Base-by-base conservation (phyloP, 371 early-diverging fungal genomes). In the Haplosporangium sp. region DNA sequence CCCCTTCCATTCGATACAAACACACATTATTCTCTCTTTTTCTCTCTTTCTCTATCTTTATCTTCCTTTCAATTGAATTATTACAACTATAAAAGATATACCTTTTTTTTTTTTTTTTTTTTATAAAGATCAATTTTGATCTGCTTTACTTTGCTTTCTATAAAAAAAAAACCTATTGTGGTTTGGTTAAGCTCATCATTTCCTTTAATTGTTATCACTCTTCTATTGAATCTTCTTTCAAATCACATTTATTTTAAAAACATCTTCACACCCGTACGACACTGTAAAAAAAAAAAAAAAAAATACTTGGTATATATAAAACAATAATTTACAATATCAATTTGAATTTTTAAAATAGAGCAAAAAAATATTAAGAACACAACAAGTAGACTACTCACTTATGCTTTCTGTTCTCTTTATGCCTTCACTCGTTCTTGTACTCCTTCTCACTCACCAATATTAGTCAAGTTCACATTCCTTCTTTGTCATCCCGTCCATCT, bases 71-170 rank as follows among this genome's bases (percentile, higher is more conserved):
- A 55, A 10, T 20, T 55, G 15, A 42, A 8, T 8, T 63, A n/a
- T n/a, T 35, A 40, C 17, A 37, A 34, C 58, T 42, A 42, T 10
- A 42, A 42, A 42, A 6, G 10, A 42, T 42, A 42, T 42, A 42
- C 42, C 6, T 42, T 6, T 42, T 42, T 7, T 7, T 42, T 8
- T 40, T 27, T 48, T 48, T 53, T 63, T 53, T 38, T 40, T 57
- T 58, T 45, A 20, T 63, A 45, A 57, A 57, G 57, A 58, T 65
- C 52, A 38, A 55, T 52, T 67, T 59, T 50, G 67, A 58, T 65
- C 65, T 58, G 65, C 65, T 56, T 65, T 58, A 45, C 65, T 65
- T 57, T 45, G 57, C 65, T 53, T 20, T 27, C 27, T 27, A 27
- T 27, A 27, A 27, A 27, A 27, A 45, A 11, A 44, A 38, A 40